phyloP scores from a whole-genome alignment of 495 filamentous ascomycete genomes.

The Staphylotrichum longicolle region DNA sequence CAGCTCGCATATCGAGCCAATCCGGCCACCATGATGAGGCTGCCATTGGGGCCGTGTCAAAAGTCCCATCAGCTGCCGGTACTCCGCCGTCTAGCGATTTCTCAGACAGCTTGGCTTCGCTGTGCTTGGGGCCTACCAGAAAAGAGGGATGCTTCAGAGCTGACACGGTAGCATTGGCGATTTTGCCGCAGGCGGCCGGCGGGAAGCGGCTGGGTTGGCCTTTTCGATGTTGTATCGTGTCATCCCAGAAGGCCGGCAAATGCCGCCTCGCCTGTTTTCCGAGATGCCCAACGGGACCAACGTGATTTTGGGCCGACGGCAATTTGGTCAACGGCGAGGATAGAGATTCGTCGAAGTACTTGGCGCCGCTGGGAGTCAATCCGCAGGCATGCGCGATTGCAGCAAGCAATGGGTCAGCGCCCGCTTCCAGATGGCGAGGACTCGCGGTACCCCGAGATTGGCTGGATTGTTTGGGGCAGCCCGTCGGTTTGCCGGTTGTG shows the following conservation, averaged over 20 bases:
- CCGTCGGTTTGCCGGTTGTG: not conserved
- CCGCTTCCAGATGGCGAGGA: no score
- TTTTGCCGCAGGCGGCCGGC: conserved; percentile 26
- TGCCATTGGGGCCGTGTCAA: not conserved
- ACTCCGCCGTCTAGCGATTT: not conserved
- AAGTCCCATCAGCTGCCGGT: not conserved
- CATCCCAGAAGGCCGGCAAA: conserved; percentile 16
- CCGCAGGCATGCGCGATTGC: no score
- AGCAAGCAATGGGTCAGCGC: no score
- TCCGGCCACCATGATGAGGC: not conserved
- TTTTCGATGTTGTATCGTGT: conserved; percentile 21
- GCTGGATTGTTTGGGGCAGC: not conserved
- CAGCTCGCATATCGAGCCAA: conserved; percentile 18
- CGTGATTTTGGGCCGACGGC: no score
- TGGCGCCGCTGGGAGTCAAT: no score
- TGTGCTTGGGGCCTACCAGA: not conserved
- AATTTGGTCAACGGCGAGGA: no score
- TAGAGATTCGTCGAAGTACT: no score
- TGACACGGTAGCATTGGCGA: conserved; percentile 26
- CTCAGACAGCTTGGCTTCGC: not conserved
- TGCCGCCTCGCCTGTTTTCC: conserved; percentile 22
- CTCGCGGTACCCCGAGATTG: not conserved
- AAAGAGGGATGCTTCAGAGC: not conserved
- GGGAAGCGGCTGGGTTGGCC: conserved; percentile 16
- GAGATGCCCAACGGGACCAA: conserved; percentile 13